These are phyloP conservation scores for Haplosporangium gracile DNA, from an alignment of 192 early-diverging fungal species.

Conservation along the genomic window DNA sequence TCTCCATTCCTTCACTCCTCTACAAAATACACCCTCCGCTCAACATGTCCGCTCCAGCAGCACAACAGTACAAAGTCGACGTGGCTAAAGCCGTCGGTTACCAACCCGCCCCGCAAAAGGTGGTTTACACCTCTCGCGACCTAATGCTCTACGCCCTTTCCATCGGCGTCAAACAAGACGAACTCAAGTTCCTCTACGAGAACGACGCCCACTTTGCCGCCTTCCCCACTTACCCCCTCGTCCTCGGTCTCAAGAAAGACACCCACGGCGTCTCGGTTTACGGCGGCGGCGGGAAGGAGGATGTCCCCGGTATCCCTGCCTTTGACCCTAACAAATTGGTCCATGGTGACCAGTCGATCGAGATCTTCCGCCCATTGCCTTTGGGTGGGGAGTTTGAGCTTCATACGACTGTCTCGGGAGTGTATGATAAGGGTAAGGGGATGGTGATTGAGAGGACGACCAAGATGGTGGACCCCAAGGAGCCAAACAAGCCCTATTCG, in stretches of 20 bases:
- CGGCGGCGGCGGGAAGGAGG: conserved; percentile 67
- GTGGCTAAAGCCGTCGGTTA: conserved; percentile 69
- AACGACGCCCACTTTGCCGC: conserved; percentile 71
- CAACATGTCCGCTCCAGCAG: conserved; percentile 5
- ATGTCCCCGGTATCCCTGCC: conserved; percentile 71
- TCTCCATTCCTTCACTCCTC: conserved; percentile 7
- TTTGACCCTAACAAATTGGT: conserved; percentile 78
- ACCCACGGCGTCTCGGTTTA: conserved; percentile 56
- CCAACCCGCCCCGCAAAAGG: conserved; percentile 50
- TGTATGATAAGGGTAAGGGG: conserved; percentile 82
- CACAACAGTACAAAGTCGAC: conserved; percentile 54
- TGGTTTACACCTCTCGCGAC: conserved; percentile 75
- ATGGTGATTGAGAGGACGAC: conserved; percentile 78
- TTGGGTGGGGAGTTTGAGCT: conserved; percentile 70
- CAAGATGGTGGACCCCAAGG: conserved; percentile 64
- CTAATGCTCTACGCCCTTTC: conserved; percentile 81
- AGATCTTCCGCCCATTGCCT: conserved; percentile 72
- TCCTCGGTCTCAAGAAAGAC: conserved; percentile 70
- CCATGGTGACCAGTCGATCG: conserved; percentile 80
- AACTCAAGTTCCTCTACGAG: conserved; percentile 80
- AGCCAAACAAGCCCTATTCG: conserved; percentile 54
- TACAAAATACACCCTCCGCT: background rate
- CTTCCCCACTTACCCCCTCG: conserved; percentile 81
- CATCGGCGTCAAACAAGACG: conserved; percentile 68
- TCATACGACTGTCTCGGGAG: conserved; percentile 66